phyloP scores from a whole-genome alignment of 306 rosid genomes.

The Citrullus amarus region DNA sequence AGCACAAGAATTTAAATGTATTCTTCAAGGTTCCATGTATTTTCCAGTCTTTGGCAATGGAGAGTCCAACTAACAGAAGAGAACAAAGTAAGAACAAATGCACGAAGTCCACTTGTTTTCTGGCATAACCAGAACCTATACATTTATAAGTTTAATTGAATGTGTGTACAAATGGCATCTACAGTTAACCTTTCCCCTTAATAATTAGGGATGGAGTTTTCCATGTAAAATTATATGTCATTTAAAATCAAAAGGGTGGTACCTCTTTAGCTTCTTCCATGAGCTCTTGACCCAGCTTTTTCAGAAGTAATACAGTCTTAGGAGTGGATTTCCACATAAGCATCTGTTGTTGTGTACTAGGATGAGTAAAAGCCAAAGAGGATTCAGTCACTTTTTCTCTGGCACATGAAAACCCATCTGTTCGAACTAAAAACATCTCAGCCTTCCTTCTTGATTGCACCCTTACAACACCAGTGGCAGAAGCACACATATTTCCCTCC shows the following conservation, averaged over 20 bases:
- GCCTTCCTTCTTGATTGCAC: conserved; percentile 96
- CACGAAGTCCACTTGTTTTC: background rate
- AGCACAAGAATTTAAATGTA: background rate
- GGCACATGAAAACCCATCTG: conserved; percentile 84
- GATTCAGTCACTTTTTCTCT: conserved; percentile 94
- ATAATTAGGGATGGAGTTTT: background rate
- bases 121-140: background rate
- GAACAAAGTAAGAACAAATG: background rate
- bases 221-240: background rate
- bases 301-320: conserved; percentile 78
- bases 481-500: conserved; percentile 84
- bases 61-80: background rate
- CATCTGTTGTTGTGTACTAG: conserved; percentile 98
- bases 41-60: background rate
- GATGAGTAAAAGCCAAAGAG: conserved; percentile 95
- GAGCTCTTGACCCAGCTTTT: conserved; percentile 79
- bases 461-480: conserved; percentile 97
- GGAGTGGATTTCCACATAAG: conserved; percentile 97
- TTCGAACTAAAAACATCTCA: conserved; percentile 91
- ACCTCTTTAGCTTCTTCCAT: conserved; percentile 99
- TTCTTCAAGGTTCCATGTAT: background rate
- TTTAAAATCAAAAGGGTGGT: background rate
- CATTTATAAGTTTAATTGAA: background rate
- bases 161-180: background rate
- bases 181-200: background rate